phyloP scores from a whole-genome alignment of 2,329 filamentous ascomycete genomes.

The Macrophomina pseudophaseolina region DNA sequence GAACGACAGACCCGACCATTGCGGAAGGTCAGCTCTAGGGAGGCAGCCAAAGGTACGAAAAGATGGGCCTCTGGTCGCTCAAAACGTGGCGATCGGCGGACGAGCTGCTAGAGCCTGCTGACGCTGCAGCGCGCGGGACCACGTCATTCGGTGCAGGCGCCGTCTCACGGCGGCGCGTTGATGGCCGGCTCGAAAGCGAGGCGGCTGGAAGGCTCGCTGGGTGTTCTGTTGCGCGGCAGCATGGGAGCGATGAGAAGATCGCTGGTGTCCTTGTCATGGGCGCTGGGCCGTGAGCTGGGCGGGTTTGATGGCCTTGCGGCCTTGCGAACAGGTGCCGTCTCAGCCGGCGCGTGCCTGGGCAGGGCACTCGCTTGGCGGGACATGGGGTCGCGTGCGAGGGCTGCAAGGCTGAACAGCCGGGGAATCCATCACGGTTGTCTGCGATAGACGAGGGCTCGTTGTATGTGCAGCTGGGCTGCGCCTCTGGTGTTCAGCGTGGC shows the following conservation, averaged over 20 bases:
- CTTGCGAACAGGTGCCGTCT: background rate
- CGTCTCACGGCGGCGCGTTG: background rate
- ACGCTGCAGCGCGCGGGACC: slow-evolving; percentile 11
- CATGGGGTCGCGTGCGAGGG: background rate
- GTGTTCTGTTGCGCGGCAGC: background rate
- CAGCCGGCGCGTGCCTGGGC: background rate
- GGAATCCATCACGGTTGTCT: background rate
- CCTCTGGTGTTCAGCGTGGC: background rate
- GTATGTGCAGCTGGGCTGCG: background rate
- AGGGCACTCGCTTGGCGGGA: slow-evolving; percentile 1
- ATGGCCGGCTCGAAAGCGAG: background rate
- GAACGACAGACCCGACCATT: background rate
- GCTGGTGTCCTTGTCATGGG: background rate
- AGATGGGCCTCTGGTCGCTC: background rate
- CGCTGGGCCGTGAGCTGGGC: too few species aligned
- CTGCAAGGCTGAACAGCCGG: slow-evolving; percentile 9
- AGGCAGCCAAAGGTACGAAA: background rate
- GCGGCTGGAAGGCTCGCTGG: background rate
- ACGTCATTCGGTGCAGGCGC: slow-evolving; percentile 5
- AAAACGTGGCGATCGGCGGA: slow-evolving; percentile 18
- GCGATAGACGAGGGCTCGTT: slow-evolving; percentile 1
- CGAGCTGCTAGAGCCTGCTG: slow-evolving; percentile 10
- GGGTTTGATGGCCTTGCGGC: background rate
- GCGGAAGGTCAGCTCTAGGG: background rate
- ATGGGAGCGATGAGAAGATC: background rate